Base-by-base conservation (phyloP, 2,329 filamentous ascomycete species). In the Pyricularia pennisetigena region DNA sequence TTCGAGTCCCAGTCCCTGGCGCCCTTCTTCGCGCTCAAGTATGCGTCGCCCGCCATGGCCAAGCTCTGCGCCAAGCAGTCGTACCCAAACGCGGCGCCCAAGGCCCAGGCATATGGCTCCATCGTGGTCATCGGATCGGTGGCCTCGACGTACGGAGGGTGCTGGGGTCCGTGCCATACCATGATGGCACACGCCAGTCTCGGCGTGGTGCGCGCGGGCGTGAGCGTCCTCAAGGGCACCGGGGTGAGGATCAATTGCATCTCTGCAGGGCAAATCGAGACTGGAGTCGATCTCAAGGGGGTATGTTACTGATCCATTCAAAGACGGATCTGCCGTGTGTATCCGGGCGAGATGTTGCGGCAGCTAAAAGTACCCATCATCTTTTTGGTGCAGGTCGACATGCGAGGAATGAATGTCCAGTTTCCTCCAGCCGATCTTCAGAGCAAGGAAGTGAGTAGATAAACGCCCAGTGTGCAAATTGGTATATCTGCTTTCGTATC, bases 1-100 rank as follows among this genome's bases (percentile, higher is more conserved):
- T 88, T 88, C 74, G 85, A 88, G 72, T 83, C 85, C 2, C 87
- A 88, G 72, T 81, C 81, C 57, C 82, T 88, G 76, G 85, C 85
- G 7, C 86, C 87, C 2, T 89, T 89, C 78, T 88, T 87, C 72
- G 86, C 86, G 1, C 79, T 89, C 70, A 89, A 89, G 74, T 88
- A 88, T 72, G 86, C 85, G 0, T 86, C 86, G 0, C 82, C 85
- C 2, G 87, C 87, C 1, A 89, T 89, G 87, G 81, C 78, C 23
- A 89, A 89, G 74, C 82, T 83, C 7, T 83, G 83, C 0, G 79
- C 82, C 0, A 83, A 76, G 70, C 76, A 84, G 70, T 81, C 83
- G 62, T 89, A 89, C 72, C 80, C 84, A 0, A 89, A 89, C 72
- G 86, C 87, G 0, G 83, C 85, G 14, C 84, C 85, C 0, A 89